A percentile compares a stretch with the other conserved stretches of the same genome.
These are phyloP conservation scores for Hypoxylon perforatum DNA, from an alignment of 495 filamentous ascomycete species.

Conservation along the genomic window DNA sequence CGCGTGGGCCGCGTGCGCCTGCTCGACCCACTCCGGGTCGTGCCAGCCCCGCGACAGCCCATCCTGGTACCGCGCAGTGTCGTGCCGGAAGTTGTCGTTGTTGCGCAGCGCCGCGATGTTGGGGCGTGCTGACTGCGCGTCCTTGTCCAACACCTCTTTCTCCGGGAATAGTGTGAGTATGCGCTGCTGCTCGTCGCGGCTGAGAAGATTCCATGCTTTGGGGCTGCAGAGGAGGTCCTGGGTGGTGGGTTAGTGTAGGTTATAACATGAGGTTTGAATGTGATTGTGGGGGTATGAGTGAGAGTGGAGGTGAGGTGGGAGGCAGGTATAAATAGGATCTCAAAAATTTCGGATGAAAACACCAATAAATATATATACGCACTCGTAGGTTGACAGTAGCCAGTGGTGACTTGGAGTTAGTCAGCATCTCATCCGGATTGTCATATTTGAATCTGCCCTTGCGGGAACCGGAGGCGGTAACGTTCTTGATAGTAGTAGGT, in stretches of 20 bases:
- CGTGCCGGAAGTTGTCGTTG: slow-evolving; percentile 58
- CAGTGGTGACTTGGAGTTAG: slow-evolving; percentile 66
- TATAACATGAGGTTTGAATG: neutral
- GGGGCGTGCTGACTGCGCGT: slow-evolving; percentile 49
- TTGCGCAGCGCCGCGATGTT: slow-evolving; percentile 50
- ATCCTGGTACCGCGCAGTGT: slow-evolving; percentile 55
- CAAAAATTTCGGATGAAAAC: neutral
- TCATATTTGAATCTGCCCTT: slow-evolving; percentile 43
- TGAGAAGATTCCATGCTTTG: slow-evolving; percentile 68
- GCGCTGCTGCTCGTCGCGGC: slow-evolving; percentile 64
- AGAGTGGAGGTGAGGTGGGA: neutral
- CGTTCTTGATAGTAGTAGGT: slow-evolving; percentile 2
- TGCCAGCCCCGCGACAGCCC: slow-evolving; percentile 71
- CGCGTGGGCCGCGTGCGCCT: slow-evolving; percentile 71
- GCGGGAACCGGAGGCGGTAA: slow-evolving; percentile 1
- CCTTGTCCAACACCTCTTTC: slow-evolving; percentile 46
- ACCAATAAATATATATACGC: slow-evolving; percentile 35
- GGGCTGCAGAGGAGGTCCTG: slow-evolving; percentile 68
- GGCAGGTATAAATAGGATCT: neutral
- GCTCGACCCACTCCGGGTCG: slow-evolving; percentile 71
- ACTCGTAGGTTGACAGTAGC: slow-evolving; percentile 67
- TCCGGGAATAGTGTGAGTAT: slow-evolving; percentile 69
- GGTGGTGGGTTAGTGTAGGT: slow-evolving; percentile 2
- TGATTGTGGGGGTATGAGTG: neutral
- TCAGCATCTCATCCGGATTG: slow-evolving; percentile 53